phyloP scores from a whole-genome alignment of 108 stramenopile genomes.

The Mediolabrus comicus region DNA sequence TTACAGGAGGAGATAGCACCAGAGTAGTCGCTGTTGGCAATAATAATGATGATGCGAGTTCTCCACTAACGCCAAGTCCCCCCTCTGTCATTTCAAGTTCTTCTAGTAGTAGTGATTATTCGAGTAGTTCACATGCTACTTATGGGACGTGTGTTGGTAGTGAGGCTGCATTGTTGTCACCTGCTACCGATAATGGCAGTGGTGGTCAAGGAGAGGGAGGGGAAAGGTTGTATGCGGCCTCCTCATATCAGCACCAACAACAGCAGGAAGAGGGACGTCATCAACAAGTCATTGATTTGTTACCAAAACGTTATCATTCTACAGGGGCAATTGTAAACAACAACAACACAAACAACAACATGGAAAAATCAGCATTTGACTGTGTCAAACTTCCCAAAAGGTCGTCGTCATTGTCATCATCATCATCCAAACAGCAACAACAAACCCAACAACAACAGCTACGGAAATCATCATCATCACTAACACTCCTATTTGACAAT shows the following conservation, averaged over 20 bases:
- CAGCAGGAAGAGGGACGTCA: too few species aligned
- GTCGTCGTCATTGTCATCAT: neutral
- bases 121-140: constrained; percentile 11
- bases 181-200: neutral
- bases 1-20: neutral
- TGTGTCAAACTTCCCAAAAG: constrained; percentile 13
- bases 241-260: neutral
- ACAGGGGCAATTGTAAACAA: too few species aligned
- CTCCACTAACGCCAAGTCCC: neutral
- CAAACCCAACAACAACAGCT: neutral
- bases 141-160: constrained; percentile 21
- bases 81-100: constrained; percentile 24
- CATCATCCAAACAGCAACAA: neutral
- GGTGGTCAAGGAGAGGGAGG: neutral
- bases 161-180: neutral
- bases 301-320: too few species aligned
- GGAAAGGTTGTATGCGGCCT: neutral
- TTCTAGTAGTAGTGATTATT: neutral
- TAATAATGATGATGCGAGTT: too few species aligned
- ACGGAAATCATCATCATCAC: constrained; percentile 7
- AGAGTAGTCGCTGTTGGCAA: too few species aligned
- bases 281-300: too few species aligned
- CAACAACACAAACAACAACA: neutral
- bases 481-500: constrained; percentile 16
- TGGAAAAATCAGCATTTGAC: constrained; percentile 19